phyloP scores from a whole-genome alignment of 2,329 filamentous ascomycete genomes.

The Catunica adiposa region DNA sequence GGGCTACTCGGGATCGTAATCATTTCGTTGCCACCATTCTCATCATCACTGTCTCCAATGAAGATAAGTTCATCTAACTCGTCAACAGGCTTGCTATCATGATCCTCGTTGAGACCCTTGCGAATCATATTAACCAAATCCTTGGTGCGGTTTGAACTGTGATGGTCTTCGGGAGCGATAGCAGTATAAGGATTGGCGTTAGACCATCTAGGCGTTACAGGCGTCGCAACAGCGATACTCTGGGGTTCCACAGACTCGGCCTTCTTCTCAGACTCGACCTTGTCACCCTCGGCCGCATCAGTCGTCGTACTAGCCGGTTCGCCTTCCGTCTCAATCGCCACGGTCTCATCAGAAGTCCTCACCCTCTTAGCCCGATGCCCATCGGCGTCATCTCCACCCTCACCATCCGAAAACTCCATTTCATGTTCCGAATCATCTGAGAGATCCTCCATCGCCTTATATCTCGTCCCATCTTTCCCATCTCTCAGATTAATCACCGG shows the following conservation, averaged over 20 bases:
- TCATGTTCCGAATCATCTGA: constrained; percentile 47
- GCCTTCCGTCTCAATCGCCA: constrained; percentile 14
- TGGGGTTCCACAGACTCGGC: neutral
- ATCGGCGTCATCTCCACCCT: constrained; percentile 19
- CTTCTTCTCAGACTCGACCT: neutral
- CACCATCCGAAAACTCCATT: constrained; percentile 44
- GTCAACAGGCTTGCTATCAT: constrained; percentile 34
- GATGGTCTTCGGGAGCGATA: constrained; percentile 40
- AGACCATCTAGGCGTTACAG: constrained; percentile 59
- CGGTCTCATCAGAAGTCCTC: constrained; percentile 23
- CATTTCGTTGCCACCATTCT: constrained; percentile 21
- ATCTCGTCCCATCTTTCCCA: constrained; percentile 30
- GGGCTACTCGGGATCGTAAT: constrained; percentile 1
- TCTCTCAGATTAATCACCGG: constrained; percentile 32
- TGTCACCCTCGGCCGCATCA: neutral
- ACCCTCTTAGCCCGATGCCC: neutral
- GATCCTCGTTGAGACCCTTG: constrained; percentile 57
- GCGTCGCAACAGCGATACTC: neutral
- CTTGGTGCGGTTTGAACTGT: constrained; percentile 55
- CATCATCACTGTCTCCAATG: constrained; percentile 50
- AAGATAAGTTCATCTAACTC: constrained; percentile 79
- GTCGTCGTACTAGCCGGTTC: neutral
- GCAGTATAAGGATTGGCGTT: constrained; percentile 90
- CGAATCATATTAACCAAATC: constrained; percentile 85
- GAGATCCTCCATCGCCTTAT: constrained; percentile 37